These are phyloP conservation scores for Dactylonectria estremocensis DNA, from an alignment of 2,329 filamentous ascomycete species.

Conservation along the genomic window DNA sequence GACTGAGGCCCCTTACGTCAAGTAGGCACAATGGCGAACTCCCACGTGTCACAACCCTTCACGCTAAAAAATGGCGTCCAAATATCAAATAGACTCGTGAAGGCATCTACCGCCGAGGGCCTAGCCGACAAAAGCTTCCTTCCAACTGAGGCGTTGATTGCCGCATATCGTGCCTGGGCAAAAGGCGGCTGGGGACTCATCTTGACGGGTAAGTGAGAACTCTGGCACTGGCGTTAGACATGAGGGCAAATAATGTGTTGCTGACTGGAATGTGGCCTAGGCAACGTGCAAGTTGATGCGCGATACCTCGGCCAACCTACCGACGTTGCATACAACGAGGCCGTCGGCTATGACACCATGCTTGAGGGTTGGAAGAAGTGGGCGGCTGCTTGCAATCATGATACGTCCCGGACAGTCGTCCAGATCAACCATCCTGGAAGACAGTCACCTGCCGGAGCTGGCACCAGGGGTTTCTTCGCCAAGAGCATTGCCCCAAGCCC, in stretches of 20 bases:
- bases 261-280: background rate
- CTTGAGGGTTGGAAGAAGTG: conserved; percentile 4
- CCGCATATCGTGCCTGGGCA: conserved; percentile 4
- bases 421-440: conserved; percentile 18
- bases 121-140: background rate
- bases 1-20: no score
- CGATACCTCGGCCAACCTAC: background rate
- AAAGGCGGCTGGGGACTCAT: conserved; percentile 15
- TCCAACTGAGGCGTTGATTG: background rate
- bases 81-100: conserved; percentile 4
- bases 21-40: background rate
- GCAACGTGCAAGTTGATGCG: conserved; percentile 10
- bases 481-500: conserved; percentile 11
- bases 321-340: conserved; percentile 6
- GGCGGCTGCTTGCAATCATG: background rate
- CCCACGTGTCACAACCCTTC: conserved; percentile 1
- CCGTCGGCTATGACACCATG: background rate
- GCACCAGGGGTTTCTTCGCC: conserved; percentile 8
- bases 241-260: background rate
- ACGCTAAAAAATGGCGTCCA: conserved; percentile 5
- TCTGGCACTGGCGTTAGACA: background rate
- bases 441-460: conserved; percentile 8
- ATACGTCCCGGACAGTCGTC: background rate
- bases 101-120: conserved; percentile 1
- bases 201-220: background rate